A percentile compares a stretch with the other conserved stretches of the same genome.
These are phyloP conservation scores for Helianthus tuberosus DNA, from an alignment of 129 eudicot genomes.

Conservation along the genomic window DNA sequence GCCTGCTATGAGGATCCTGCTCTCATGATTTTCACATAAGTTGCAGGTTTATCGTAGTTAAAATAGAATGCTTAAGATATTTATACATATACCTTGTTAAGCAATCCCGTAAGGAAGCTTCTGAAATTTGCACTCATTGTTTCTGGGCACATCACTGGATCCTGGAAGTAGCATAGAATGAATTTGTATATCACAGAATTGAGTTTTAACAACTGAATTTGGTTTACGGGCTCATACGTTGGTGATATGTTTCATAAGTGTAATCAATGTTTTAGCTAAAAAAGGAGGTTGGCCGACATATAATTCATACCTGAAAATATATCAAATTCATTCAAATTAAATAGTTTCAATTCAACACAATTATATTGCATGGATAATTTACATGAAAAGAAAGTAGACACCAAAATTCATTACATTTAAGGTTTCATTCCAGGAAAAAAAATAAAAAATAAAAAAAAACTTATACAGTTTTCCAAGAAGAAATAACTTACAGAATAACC, in stretches of 20 bases:
- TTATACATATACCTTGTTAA: slow-evolving; percentile 66
- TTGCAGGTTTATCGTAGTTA: background rate
- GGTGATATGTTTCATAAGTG: slow-evolving; percentile 86
- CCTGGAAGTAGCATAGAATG: slow-evolving; percentile 47
- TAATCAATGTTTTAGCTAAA: slow-evolving; percentile 92
- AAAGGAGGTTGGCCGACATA: slow-evolving; percentile 99
- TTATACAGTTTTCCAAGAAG: background rate
- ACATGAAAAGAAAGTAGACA: background rate
- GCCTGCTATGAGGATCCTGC: slow-evolving; percentile 88
- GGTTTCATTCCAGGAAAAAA: background rate
- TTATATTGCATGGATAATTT: background rate
- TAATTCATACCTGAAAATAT: slow-evolving; percentile 76
- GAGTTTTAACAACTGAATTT: background rate
- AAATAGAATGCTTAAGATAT: slow-evolving; percentile 10
- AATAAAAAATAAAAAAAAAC: background rate
- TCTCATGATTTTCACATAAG: slow-evolving; percentile 16
- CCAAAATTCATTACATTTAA: background rate
- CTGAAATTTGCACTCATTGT: slow-evolving; percentile 82
- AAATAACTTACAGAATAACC: slow-evolving; percentile 80
- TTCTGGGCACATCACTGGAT: slow-evolving; percentile 92
- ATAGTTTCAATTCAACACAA: background rate
- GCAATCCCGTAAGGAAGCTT: slow-evolving; percentile 90
- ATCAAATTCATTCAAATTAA: background rate
- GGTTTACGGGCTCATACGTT: slow-evolving; percentile 50
- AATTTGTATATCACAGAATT: background rate